Evolutionary conservation across 176 grass and related monocot genomes (phyloP).

Genomic region (Ananas comosus): DNA sequence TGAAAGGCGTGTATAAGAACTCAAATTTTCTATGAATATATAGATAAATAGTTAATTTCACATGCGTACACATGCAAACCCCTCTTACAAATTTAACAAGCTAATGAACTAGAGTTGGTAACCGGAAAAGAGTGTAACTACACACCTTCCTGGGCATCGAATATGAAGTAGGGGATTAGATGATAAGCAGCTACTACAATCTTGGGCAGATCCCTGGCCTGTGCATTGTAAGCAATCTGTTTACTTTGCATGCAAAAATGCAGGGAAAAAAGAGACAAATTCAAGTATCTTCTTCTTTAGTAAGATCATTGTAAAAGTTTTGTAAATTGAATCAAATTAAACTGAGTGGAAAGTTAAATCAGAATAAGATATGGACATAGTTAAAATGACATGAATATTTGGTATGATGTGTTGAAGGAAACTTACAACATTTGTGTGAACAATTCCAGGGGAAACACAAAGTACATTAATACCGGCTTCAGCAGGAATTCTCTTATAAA

Average conservation of each 20-base stretch:
- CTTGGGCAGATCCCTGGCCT: conserved; percentile 92
- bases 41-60: no score
- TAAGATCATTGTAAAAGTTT: no score
- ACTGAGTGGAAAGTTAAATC: no score
- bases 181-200: conserved; percentile 52
- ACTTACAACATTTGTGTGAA: conserved; percentile 96
- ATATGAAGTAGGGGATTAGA: conserved; percentile 96
- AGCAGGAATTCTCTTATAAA: conserved; percentile 81
- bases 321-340: no score
- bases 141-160: conserved; percentile 73
- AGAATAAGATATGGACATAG: no score
- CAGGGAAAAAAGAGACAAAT: background rate
- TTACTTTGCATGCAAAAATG: background rate
- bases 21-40: no score
- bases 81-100: background rate
- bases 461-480: conserved; percentile 64
- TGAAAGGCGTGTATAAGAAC: no score
- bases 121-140: background rate
- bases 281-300: no score
- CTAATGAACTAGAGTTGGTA: background rate
- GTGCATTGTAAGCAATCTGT: conserved; percentile 16
- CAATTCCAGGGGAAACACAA: conserved; percentile 77
- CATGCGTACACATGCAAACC: no score
- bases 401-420: background rate
- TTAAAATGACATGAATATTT: no score